Evolutionary conservation across 192 early-diverging fungal species (phyloP).

Genomic region (Entomortierella lignicola): DNA sequence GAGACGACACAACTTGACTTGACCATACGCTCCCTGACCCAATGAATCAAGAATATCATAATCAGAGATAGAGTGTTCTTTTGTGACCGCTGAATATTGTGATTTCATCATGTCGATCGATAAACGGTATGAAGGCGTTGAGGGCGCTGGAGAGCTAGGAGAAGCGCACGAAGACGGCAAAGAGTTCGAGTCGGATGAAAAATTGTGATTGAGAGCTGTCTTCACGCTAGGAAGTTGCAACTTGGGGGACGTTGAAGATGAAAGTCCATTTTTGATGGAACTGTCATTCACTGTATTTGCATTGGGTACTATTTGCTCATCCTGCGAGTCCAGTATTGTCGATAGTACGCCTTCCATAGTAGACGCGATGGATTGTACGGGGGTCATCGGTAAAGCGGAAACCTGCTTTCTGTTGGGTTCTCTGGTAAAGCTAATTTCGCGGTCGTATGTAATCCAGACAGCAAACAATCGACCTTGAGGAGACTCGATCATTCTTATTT

Average conservation of each 20-base stretch:
- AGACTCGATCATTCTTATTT: slow-evolving; percentile 66
- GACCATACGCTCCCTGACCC: slow-evolving; percentile 80
- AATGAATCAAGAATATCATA: slow-evolving; percentile 70
- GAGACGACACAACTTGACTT: slow-evolving; percentile 70
- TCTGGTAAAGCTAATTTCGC: slow-evolving; percentile 56
- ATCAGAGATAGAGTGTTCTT: slow-evolving; percentile 60
- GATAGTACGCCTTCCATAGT: slow-evolving; percentile 32
- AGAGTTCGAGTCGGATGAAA: slow-evolving; percentile 27
- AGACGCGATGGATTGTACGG: slow-evolving; percentile 11
- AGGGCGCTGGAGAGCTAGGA: slow-evolving; percentile 18
- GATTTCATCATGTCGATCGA: slow-evolving; percentile 41
- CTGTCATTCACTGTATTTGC: background rate
- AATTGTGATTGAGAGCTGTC: slow-evolving; percentile 24
- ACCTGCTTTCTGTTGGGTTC: slow-evolving; percentile 38
- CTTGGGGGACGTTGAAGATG: slow-evolving; percentile 26
- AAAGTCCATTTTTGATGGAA: slow-evolving; percentile 9
- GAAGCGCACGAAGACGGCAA: slow-evolving; percentile 33
- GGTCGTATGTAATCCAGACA: slow-evolving; percentile 74
- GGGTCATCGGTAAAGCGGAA: background rate
- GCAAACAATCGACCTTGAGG: slow-evolving; percentile 63
- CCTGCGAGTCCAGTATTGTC: background rate
- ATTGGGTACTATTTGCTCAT: slow-evolving; percentile 33
- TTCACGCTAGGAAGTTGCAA: slow-evolving; percentile 20
- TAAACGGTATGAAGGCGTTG: slow-evolving; percentile 28
- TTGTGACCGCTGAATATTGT: slow-evolving; percentile 62